These are phyloP conservation scores for Pythium aphanidermatum DNA, from an alignment of 352 stramenopile species.

Conservation along the genomic window DNA sequence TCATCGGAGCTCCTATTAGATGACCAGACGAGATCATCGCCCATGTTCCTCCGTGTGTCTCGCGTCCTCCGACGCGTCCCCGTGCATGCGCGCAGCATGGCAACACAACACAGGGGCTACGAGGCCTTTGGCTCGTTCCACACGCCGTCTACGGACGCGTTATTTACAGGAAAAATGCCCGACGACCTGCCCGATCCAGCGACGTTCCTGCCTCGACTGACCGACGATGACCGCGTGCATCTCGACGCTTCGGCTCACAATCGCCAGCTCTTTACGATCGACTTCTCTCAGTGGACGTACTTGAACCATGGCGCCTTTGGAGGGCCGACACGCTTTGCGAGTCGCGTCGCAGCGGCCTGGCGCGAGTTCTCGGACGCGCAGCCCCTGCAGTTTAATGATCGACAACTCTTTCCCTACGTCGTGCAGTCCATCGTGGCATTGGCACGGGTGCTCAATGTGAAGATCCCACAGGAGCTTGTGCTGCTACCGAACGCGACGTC, in stretches of 20 bases:
- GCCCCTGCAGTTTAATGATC: conserved; percentile 90
- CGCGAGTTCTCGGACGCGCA: conserved; percentile 75
- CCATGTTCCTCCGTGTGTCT: too few species aligned
- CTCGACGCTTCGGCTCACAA: conserved; percentile 11
- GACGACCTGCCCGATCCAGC: conserved; percentile 1
- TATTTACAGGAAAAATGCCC: conserved; percentile 35
- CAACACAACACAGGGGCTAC: conserved; percentile 29
- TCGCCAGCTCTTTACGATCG: conserved; percentile 42
- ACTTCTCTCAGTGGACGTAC: conserved; percentile 80
- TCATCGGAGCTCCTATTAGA: too few species aligned
- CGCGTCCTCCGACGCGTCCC: neutral
- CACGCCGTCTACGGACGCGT: conserved; percentile 39
- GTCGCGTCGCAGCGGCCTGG: conserved; percentile 70
- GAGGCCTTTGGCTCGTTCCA: conserved; percentile 79
- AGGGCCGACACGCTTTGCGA: conserved; percentile 58
- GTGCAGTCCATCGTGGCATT: conserved; percentile 74
- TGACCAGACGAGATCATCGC: too few species aligned
- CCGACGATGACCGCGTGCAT: neutral
- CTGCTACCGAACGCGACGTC: conserved; percentile 88
- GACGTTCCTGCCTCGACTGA: conserved; percentile 19
- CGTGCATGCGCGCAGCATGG: conserved; percentile 4
- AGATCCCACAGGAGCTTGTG: conserved; percentile 49
- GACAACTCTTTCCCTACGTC: conserved; percentile 88
- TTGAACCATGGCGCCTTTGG: conserved; percentile 95
- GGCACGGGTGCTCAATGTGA: conserved; percentile 54